phyloP scores from a whole-genome alignment of 208 protist species.

The Angomonas desouzai region DNA sequence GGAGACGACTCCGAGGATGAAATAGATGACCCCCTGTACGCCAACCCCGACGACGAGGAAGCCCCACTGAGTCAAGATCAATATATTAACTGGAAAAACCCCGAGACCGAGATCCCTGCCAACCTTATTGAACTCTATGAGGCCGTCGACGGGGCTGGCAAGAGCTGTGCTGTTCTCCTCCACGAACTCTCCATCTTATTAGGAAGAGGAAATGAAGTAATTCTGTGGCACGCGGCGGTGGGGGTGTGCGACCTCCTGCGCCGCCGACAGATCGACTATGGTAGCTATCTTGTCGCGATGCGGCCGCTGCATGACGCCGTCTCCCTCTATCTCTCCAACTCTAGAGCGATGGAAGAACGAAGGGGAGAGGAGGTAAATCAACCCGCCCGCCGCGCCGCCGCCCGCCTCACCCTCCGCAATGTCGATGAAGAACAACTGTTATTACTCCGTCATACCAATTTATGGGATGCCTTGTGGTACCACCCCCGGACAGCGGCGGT shows the following conservation, averaged over 20 bases:
- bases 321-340: constrained; percentile 35
- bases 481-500: constrained; percentile 65
- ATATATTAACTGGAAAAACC: constrained; percentile 43
- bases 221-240: constrained; percentile 82
- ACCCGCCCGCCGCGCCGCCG: not conserved
- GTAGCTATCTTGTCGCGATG: constrained; percentile 77
- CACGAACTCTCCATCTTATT: constrained; percentile 77
- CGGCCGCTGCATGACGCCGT: constrained; percentile 78
- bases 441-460: constrained; percentile 64
- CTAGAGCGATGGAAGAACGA: constrained; percentile 31
- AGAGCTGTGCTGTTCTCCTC: constrained; percentile 69
- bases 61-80: constrained; percentile 42
- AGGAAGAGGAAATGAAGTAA: constrained; percentile 49
- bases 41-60: constrained; percentile 16
- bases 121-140: constrained; percentile 62
- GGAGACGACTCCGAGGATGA: constrained; percentile 15
- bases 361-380: not conserved
- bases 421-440: constrained; percentile 79
- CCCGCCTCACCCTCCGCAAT: constrained; percentile 61
- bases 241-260: constrained; percentile 77
- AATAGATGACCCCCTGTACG: not conserved
- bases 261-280: constrained; percentile 77
- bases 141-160: constrained; percentile 49
- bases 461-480: constrained; percentile 86
- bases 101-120: constrained; percentile 31